Conservation (phyloP, 441 rosid species). For the Adansonia gregorii region DNA sequence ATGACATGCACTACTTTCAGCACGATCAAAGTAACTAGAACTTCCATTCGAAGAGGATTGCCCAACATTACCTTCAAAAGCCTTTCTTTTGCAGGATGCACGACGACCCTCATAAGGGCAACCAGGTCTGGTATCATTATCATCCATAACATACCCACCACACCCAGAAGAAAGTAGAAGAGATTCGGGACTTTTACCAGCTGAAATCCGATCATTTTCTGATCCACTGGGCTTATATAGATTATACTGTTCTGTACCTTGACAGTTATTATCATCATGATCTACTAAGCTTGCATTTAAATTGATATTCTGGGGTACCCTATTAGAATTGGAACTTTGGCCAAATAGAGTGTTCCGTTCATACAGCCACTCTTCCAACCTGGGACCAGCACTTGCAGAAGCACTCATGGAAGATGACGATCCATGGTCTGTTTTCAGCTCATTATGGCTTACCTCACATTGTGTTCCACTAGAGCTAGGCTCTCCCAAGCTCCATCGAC, state of each 20-base stretch:
- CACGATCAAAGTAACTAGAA: conserved; percentile 53
- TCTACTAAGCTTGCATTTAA: conserved; percentile 59
- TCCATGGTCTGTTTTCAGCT: conserved; percentile 43
- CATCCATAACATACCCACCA: conserved; percentile 45
- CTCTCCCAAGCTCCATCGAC: conserved; percentile 59
- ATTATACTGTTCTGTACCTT: conserved; percentile 43
- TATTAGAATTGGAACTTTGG: conserved; percentile 42
- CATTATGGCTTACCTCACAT: conserved; percentile 41
- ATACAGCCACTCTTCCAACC: conserved; percentile 47
- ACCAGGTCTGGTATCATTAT: conserved; percentile 49
- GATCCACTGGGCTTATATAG: conserved; percentile 44
- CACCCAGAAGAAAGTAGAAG: conserved; percentile 47
- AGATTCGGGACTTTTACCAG: conserved; percentile 39
- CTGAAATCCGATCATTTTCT: conserved; percentile 37
- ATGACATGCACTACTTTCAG: conserved; percentile 59
- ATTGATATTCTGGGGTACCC: conserved; percentile 56
- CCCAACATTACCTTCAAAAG: conserved; percentile 66
- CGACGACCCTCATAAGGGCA: conserved; percentile 61
- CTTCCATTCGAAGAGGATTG: conserved; percentile 63
- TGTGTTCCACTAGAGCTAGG: conserved; percentile 51
- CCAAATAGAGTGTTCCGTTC: conserved; percentile 40
- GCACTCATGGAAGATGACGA: conserved; percentile 45
- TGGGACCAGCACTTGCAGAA: conserved; percentile 39
- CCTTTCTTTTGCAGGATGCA: conserved; percentile 79
- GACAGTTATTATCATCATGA: conserved; percentile 47